phyloP scores from a whole-genome alignment of 2,329 filamentous ascomycete species.

The Ophiostoma tasmaniense region DNA sequence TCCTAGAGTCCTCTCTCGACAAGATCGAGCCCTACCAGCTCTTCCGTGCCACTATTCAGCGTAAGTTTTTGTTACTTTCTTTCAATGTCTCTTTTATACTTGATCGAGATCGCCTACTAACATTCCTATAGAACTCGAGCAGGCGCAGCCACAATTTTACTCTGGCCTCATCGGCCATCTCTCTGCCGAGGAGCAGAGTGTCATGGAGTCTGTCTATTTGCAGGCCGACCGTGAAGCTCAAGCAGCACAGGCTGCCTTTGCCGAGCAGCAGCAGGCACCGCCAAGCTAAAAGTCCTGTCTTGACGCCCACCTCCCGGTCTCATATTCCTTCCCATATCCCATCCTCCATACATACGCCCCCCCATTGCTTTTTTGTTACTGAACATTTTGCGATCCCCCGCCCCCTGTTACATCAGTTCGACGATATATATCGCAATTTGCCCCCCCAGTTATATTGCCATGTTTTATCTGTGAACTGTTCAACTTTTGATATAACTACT shows the following conservation, averaged over 20 bases:
- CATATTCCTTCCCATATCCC: neutral
- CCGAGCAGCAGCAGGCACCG: neutral
- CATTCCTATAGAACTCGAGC: constrained; percentile 64
- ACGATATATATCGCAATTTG: neutral
- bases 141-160: constrained; percentile 86
- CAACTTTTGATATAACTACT: neutral
- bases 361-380: neutral
- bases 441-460: neutral
- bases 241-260: neutral
- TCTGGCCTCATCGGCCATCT: constrained; percentile 69
- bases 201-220: constrained; percentile 70
- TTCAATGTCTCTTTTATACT: constrained; percentile 8
- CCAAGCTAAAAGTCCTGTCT: neutral
- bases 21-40: constrained; percentile 90
- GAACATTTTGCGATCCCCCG: neutral
- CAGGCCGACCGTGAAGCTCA: constrained; percentile 44
- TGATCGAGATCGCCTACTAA: neutral
- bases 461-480: neutral
- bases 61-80: constrained; percentile 49
- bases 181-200: constrained; percentile 67
- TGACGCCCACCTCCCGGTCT: neutral
- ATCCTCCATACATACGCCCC: neutral
- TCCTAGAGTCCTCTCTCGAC: constrained; percentile 88
- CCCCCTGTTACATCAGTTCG: neutral
- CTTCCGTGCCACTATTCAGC: constrained; percentile 73